Evolutionary conservation across 805 yeast genomes (phyloP).

Genomic region (Saturnispora zaruensis): DNA sequence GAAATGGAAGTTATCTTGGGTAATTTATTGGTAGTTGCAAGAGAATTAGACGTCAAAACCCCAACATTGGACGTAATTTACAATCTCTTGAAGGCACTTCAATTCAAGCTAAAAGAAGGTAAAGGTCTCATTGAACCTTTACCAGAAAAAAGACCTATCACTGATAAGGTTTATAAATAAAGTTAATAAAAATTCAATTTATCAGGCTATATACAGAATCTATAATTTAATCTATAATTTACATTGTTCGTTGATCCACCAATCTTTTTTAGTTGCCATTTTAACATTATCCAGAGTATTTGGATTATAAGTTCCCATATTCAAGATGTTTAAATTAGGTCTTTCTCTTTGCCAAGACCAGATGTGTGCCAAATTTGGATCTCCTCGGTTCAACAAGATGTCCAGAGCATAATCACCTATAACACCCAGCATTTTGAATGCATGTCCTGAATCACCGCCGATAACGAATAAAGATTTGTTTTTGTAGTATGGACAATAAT

Average conservation of each 20-base stretch:
- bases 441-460: conserved; percentile 35
- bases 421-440: conserved; percentile 31
- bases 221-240: conserved; percentile 2
- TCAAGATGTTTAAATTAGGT: conserved; percentile 18
- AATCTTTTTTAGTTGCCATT: conserved; percentile 23
- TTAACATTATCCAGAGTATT: conserved; percentile 19
- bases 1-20: conserved; percentile 70
- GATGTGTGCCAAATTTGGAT: conserved; percentile 14
- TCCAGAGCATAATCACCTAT: conserved; percentile 24
- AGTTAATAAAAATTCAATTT: no score
- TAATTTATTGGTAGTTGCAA: conserved; percentile 47
- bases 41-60: conserved; percentile 38
- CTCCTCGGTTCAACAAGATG: conserved; percentile 14
- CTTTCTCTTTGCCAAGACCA: conserved; percentile 25
- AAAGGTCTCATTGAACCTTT: conserved; percentile 40
- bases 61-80: conserved; percentile 57
- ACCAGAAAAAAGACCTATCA: conserved; percentile 35
- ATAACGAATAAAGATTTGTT: conserved; percentile 27
- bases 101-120: conserved; percentile 51
- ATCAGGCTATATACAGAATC: neutral
- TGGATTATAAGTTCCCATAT: conserved; percentile 22
- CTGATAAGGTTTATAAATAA: conserved; percentile 11
- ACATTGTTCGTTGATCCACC: conserved; percentile 14
- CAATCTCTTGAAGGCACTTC: conserved; percentile 49
- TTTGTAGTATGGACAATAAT: conserved; percentile 25